Evolutionary conservation across 2,329 filamentous ascomycete genomes (phyloP).

Genomic region (Trichoderma cornu-damae): DNA sequence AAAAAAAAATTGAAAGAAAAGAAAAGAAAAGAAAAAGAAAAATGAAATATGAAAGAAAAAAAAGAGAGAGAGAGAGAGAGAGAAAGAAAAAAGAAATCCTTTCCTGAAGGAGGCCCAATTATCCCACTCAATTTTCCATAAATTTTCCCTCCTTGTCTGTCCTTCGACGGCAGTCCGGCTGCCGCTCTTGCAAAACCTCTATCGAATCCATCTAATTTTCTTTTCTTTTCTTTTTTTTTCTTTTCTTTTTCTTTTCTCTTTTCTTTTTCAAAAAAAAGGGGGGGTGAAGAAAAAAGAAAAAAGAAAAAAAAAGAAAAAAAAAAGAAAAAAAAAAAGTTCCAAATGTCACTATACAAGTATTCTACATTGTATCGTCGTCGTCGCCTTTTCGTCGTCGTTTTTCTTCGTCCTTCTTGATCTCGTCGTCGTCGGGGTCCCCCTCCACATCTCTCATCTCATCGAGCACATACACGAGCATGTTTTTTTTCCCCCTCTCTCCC

Average conservation of each 20-base stretch:
- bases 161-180: conserved; percentile 16
- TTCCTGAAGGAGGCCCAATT: neutral
- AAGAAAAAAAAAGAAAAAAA: no score
- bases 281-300: no score
- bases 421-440: neutral
- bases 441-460: neutral
- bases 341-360: conserved; percentile 13
- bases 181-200: conserved; percentile 1
- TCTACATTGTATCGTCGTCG: conserved; percentile 1
- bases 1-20: no score
- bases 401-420: neutral
- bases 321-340: no score
- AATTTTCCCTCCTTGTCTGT: neutral
- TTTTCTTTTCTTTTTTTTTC: no score
- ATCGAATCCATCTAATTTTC: conserved; percentile 3
- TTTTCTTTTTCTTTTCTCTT: no score
- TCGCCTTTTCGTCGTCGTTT: neutral
- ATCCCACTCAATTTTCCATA: neutral
- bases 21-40: neutral
- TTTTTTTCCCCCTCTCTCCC: no score
- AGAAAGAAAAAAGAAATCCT: neutral
- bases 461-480: neutral
- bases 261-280: no score
- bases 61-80: no score
- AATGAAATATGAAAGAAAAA: neutral